These are phyloP conservation scores for Xylariaceae sp. DNA, from an alignment of 2,329 filamentous ascomycete genomes.

Conservation along the genomic window DNA sequence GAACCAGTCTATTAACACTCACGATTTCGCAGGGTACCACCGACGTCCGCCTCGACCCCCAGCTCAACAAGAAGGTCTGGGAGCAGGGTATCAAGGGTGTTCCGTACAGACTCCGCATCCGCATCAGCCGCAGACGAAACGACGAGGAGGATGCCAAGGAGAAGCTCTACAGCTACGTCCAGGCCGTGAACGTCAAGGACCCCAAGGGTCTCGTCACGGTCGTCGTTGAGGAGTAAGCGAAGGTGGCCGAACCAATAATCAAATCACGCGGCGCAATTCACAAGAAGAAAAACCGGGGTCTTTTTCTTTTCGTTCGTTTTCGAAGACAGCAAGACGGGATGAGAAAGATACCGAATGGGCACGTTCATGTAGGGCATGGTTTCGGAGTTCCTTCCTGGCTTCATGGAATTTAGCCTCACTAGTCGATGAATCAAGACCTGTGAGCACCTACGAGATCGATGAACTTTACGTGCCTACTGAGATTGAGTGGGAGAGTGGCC, in stretches of 20 bases:
- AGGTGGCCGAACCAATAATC: slow-evolving; percentile 13
- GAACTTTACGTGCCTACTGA: slow-evolving; percentile 8
- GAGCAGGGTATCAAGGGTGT: slow-evolving; percentile 98
- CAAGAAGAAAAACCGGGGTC: slow-evolving; percentile 25
- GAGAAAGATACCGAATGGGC: slow-evolving; percentile 31
- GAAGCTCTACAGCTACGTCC: slow-evolving; percentile 99
- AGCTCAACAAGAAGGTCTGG: slow-evolving; percentile 99
- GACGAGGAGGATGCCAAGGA: slow-evolving; percentile 99
- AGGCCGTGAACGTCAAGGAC: slow-evolving; percentile 99
- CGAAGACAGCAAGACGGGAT: slow-evolving; percentile 15
- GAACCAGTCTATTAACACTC: slow-evolving; percentile 20
- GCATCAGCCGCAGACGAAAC: slow-evolving; percentile 99
- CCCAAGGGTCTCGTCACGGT: slow-evolving; percentile 94
- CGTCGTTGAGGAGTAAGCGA: slow-evolving; percentile 68
- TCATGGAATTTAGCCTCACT: slow-evolving; percentile 41
- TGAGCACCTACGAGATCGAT: slow-evolving; percentile 27
- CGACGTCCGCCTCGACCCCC: slow-evolving; percentile 96
- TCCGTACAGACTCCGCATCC: slow-evolving; percentile 91
- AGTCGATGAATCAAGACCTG: slow-evolving; percentile 39
- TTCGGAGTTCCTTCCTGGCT: slow-evolving; percentile 39
- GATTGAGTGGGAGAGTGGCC: slow-evolving; percentile 6
- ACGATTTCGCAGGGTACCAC: slow-evolving; percentile 67
- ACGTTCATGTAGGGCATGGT: slow-evolving; percentile 41
- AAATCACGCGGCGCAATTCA: slow-evolving; percentile 19
- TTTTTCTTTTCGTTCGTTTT: slow-evolving; percentile 14